Evolutionary conservation across 2,329 filamentous ascomycete species (phyloP).

Genomic region (Phaeosphaeria sp.): DNA sequence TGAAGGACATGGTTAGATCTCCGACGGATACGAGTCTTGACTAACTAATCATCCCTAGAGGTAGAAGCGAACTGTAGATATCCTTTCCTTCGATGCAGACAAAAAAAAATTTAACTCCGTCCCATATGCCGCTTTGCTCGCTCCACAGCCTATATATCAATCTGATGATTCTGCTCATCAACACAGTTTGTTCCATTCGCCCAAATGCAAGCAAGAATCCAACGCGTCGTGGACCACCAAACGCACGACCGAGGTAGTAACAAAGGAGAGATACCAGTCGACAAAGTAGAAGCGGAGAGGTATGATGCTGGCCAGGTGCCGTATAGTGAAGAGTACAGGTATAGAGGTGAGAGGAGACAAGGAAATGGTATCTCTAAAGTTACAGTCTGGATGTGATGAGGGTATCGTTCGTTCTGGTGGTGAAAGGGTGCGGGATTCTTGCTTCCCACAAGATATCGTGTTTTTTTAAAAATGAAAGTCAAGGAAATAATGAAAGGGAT

Average conservation of each 20-base stretch:
- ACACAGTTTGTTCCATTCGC: slow-evolving; percentile 32
- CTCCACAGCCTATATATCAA: slow-evolving; percentile 21
- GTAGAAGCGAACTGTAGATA: slow-evolving; percentile 32
- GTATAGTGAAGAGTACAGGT: slow-evolving; percentile 31
- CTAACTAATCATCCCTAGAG: slow-evolving; percentile 48
- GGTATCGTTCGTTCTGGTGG: slow-evolving; percentile 21
- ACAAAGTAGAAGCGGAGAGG: slow-evolving; percentile 27
- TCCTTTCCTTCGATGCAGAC: slow-evolving; percentile 29
- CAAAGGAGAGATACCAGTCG: slow-evolving; percentile 45
- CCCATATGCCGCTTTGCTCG: slow-evolving; percentile 25
- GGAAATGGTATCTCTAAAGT: slow-evolving; percentile 50
- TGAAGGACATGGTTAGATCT: slow-evolving; percentile 24
- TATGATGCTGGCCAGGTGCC: slow-evolving; percentile 24
- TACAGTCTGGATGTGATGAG: slow-evolving; percentile 38
- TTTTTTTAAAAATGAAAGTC: slow-evolving; percentile 21
- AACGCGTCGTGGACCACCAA: slow-evolving; percentile 6
- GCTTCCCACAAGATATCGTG: slow-evolving; percentile 26
- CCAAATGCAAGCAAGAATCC: slow-evolving; percentile 20
- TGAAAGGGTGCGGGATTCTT: slow-evolving; percentile 31
- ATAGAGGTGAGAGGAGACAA: slow-evolving; percentile 35
- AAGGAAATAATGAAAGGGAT: slow-evolving; percentile 41
- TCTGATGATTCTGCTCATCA: slow-evolving; percentile 24
- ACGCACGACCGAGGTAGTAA: slow-evolving; percentile 28
- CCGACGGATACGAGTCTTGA: slow-evolving; percentile 51
- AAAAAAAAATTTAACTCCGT: slow-evolving; percentile 20